Base-by-base conservation (phyloP, 2,329 filamentous ascomycete species). In the Calonectria montana region DNA sequence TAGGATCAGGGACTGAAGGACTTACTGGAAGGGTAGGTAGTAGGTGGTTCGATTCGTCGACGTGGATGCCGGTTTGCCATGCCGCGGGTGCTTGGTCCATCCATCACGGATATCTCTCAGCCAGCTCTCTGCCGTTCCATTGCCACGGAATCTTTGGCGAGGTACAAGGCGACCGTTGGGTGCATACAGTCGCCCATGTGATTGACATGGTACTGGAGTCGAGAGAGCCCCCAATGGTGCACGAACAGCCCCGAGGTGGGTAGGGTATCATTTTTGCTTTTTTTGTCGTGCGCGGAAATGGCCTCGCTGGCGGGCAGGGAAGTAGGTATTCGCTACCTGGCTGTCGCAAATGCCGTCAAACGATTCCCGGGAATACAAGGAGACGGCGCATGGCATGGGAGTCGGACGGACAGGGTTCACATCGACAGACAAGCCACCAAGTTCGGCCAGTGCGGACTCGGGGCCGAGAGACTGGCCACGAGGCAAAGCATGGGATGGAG, bases 181-280 rank as follows among this genome's bases (percentile, higher is more conserved):
- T 71, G 73, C 62, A 78, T 78, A 69, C 53, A 74, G 75, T 73
- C 65, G 77, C 25, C 71, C 77, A 78, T 78, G 77, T 78, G 77
- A 78, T 73, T 77, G 67, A 78, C 70, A 74, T 78, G 77, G 74
- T 69, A 73, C 31, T 59, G 31, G 9, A 59, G 70, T 62, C 68
- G 72, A 76, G 72, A 76, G 73, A 72, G 73, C 71, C 47, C 70
- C 69, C 69, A 71, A 74, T 77, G 74, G 75, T 76, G 73, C 76
- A 79, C 74, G 62, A 75, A 73, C 70, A 75, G 74, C 70, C 70
- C 70, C 59, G 75, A 77, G 75, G 69, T 75, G 72, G 70, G 70
- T 71, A 76, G 75, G 65, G 65, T 70, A 62, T 75, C 71, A 75
- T 72, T 72, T 59, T 76, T 77, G 71, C 74, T 73, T 70, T 74